Evolutionary conservation across 495 filamentous ascomycete genomes (phyloP), one percentile per base, ranked within the genome.

Genomic region (Aeminium ludgeri): DNA sequence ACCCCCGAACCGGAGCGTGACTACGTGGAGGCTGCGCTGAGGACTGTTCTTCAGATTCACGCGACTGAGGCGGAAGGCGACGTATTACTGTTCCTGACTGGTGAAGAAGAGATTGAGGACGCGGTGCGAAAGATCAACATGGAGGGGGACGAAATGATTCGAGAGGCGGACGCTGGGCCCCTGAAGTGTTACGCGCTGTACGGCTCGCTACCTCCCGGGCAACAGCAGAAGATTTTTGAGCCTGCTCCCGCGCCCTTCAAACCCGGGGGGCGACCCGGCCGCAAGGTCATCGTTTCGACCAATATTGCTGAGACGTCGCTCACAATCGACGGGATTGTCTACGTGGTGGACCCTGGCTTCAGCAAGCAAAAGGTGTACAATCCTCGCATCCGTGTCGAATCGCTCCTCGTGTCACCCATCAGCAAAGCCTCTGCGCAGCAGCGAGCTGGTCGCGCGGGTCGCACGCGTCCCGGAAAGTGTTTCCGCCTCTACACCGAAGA

Each of bases 361-460:
- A 92, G 82, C 58, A 99, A 99, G 68, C 91, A 99, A 58, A 99
- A 99, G 63, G 86, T 99, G 47, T 99, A 96, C 69, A 94, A 96
- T 55, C 87, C 91, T 18, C 77, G 91, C 39, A 82, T 94, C 41
- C 80, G 91, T 55, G 86, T 96, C 30, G 91, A 99, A 59, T 96
- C 91, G 0, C 66, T 99, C 1, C 65, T 99, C 4, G 86, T 99
- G 4, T 93, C 91, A 10, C 82, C 91, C 3, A 96, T 96, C 40
- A 95, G 87, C 25, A 94, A 92, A 62, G 91, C 91, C 10, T 96
- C 89, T n/a, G 91, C 91, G 0, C 86, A 95, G 50, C 91, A 99
- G 61, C 69, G 91, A 61, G 91, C 91, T 50, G 89, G 89, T 78
- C 84, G 89, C 79, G 89, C 89, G 13, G 89, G 89, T 71, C 86